These are phyloP conservation scores for Phytophthora hybrid DNA, from an alignment of 352 stramenopile genomes.

Conservation along the genomic window DNA sequence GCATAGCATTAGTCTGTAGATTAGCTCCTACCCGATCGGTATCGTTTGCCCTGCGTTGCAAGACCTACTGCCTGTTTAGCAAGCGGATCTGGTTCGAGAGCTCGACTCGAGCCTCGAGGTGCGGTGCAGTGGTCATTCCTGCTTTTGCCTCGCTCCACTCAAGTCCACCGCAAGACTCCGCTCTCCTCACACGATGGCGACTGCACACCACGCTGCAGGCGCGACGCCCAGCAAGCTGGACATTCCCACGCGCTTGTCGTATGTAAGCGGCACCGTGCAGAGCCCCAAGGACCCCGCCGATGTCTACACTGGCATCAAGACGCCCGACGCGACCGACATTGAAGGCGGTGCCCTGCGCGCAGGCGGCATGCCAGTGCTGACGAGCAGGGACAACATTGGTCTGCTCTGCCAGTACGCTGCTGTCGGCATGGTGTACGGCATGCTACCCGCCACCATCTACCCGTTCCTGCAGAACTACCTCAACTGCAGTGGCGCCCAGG, in stretches of 20 bases:
- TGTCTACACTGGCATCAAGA: slow-evolving; percentile 38
- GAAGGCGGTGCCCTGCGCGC: slow-evolving; percentile 54
- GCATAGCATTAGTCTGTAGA: slow-evolving; percentile 9
- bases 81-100: slow-evolving; percentile 12
- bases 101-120: background rate
- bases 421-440: slow-evolving; percentile 59
- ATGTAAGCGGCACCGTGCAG: slow-evolving; percentile 38
- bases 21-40: slow-evolving; percentile 13
- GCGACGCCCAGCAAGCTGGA: slow-evolving; percentile 41
- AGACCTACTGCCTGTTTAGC: slow-evolving; percentile 12
- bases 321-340: slow-evolving; percentile 34
- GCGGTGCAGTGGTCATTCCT: slow-evolving; percentile 28
- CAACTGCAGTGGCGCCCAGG: slow-evolving; percentile 34
- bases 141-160: slow-evolving; percentile 26
- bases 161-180: slow-evolving; percentile 8
- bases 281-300: slow-evolving; percentile 32
- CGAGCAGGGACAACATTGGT: slow-evolving; percentile 49
- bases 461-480: slow-evolving; percentile 48
- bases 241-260: slow-evolving; percentile 47
- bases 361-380: slow-evolving; percentile 46
- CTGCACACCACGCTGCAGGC: slow-evolving; percentile 27
- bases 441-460: slow-evolving; percentile 48
- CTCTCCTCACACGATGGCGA: slow-evolving; percentile 29
- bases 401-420: slow-evolving; percentile 59
- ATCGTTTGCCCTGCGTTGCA: slow-evolving; percentile 8